Evolutionary conservation across 306 rosid species (phyloP), one percentile per base, ranked within the genome.

Genomic region (Carpinus viminea): DNA sequence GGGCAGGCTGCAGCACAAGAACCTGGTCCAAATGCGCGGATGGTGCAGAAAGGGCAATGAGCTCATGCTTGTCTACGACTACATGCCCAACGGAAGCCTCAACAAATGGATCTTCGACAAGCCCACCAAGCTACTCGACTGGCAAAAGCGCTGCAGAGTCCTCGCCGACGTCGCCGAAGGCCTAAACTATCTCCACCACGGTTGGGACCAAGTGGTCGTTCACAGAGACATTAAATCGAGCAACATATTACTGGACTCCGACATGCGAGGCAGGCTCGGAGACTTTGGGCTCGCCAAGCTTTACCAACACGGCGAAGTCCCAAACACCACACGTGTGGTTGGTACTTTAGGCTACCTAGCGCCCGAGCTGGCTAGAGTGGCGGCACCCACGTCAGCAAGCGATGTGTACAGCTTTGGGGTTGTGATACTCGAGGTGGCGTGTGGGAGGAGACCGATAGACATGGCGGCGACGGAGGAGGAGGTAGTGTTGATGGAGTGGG

Each of bases 201-300:
- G 98, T 5, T 95, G 97, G 97, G 97, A 95, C 69, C 91, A 92
- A 68, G 87, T 91, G 52, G 98, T 95, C 18, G 85, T 95, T 59
- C 98, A 95, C 64, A 78, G 98, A 64, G 98, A 95, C 74, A 74
- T 95, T 0, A 95, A 95, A 50, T 92, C 98, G 0, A 87, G 98
- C 75, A 95, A 95, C 50, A 87, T 95, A 13, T 78, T 95, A 51
- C 60, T 95, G 75, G 98, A 91, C 52, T 72, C 85, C 0, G 97
- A 95, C 0, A 92, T 91, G 98, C 57, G 95, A 13, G 98, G 95
- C 0, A 83, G 97, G 54, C 74, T 95, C 0, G 97, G 98, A 3
- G 98, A 95, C 26, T 95, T 95, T 20, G 98, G 98, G 28, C 76
- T 95, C 43, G 98, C 98, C 0, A 95, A 92, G 89, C 82, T 95